Conservation (phyloP, 2,329 filamentous ascomycete species). For the Paraphoma chrysanthemicola region DNA sequence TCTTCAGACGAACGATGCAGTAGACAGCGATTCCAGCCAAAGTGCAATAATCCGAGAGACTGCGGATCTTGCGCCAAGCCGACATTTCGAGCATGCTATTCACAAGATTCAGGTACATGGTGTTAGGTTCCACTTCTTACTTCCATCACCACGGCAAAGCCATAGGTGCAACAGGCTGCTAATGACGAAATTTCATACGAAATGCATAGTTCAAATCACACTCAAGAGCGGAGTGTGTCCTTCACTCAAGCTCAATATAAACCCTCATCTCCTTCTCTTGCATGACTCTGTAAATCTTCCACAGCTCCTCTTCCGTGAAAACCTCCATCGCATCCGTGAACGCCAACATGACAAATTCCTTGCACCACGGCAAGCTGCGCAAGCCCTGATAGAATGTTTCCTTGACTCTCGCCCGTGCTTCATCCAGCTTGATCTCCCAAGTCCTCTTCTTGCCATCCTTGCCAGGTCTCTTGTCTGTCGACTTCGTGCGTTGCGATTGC, state of each 20-base stretch:
- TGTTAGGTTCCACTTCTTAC: no score
- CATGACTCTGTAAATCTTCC: constrained; percentile 62
- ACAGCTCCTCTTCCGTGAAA: constrained; percentile 57
- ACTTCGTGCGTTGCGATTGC: constrained; percentile 14
- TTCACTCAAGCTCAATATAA: constrained; percentile 53
- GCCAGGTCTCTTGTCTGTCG: constrained; percentile 11
- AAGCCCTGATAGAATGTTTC: constrained; percentile 64
- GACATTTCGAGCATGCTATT: no score
- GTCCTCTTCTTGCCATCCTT: constrained; percentile 30
- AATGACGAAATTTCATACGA: no score
- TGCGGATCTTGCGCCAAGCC: no score
- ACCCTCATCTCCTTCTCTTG: constrained; percentile 68
- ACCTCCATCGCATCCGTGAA: constrained; percentile 52
- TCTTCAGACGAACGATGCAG: no score
- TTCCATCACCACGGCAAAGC: no score
- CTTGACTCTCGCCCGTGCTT: constrained; percentile 53
- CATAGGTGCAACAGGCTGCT: no score
- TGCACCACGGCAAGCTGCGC: constrained; percentile 67
- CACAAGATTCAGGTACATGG: no score
- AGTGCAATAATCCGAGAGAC: no score
- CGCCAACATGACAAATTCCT: constrained; percentile 64
- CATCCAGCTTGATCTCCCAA: constrained; percentile 21
- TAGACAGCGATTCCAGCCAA: no score
- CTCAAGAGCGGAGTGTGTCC: no score
- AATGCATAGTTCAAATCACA: no score